Evolutionary conservation across 345 rosid species (phyloP).

Genomic region (Gossypium herbaceum): DNA sequence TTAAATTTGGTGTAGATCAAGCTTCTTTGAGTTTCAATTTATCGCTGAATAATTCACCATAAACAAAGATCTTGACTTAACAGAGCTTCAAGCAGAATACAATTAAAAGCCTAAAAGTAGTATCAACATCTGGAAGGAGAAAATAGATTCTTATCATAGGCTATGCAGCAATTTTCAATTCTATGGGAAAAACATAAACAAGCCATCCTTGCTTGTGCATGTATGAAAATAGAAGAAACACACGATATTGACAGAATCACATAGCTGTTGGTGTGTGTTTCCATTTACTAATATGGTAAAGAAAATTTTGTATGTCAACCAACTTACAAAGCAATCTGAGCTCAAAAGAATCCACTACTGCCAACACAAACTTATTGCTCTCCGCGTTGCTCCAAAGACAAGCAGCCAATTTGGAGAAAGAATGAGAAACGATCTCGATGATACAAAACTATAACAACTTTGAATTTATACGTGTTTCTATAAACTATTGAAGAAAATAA

Average conservation of each 20-base stretch:
- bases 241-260: background rate
- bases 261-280: background rate
- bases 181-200: background rate
- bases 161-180: background rate
- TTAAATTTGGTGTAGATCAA: too few relatives aligned
- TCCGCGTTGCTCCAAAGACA: background rate
- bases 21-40: too few relatives aligned
- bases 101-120: too few relatives aligned
- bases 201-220: background rate
- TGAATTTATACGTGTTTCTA: background rate
- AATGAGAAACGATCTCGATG: constrained; percentile 3
- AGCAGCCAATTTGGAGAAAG: constrained; percentile 5
- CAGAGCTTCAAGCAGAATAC: too few relatives aligned
- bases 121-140: too few relatives aligned
- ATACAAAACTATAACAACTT: constrained; percentile 13
- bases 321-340: background rate
- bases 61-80: too few relatives aligned
- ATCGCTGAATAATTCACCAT: too few relatives aligned
- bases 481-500: constrained; percentile 10
- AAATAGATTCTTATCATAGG: background rate
- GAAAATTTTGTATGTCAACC: background rate
- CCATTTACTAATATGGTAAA: background rate
- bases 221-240: background rate
- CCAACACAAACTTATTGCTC: background rate
- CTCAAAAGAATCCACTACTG: background rate